Evolutionary conservation across 371 early-diverging fungal species (phyloP), one percentile per base, ranked within the genome.

Genomic region (Mortierella polycephala): DNA sequence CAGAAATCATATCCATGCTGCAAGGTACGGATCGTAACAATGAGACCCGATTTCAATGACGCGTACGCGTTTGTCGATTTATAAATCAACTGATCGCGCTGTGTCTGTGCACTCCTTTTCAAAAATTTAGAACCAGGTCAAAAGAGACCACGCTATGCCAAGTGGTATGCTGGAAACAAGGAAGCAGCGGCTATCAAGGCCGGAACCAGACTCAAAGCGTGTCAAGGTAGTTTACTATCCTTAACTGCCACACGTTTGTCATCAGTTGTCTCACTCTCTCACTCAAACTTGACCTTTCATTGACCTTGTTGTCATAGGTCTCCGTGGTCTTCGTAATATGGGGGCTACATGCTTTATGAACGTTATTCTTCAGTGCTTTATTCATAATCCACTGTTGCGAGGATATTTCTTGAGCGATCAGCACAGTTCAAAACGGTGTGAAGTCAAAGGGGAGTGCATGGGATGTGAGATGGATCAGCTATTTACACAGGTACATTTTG

Each of bases 281-380:
- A 59, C 12, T 20, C 30, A 6, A 30, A 57, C 10, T 41, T 7
- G 18, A 9, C 21, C 21, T n/a, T 20, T 13, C 42, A 39, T 52
- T 63, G 20, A 11, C 14, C 30, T 7, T 39, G 39, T 53, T 14
- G 9, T 82, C 56, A 47, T 81, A 69, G 96, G 96, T 6, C 82
- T 97, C 37, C 92, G 98, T 11, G 99, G 99, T 1, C 82, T 97
- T 58, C 83, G 89, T 53, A 98, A 98, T 69, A 88, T 98, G 87
- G 99, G 99, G 30, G 90, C 92, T 1, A 98, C 98, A 0, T 98
- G 98, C 70, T 98, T 94, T 70, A 94, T 98, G 91, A 96, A 95
- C 76, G 94, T 93, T 14, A 92, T 98, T 18, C 85, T 98, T 30
- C 99, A 98, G 81, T 89, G 93, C 46, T 86, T 98, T 60, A 83